Base-by-base conservation (phyloP, 2,329 filamentous ascomycete genomes). In the Fusarium albidum region DNA sequence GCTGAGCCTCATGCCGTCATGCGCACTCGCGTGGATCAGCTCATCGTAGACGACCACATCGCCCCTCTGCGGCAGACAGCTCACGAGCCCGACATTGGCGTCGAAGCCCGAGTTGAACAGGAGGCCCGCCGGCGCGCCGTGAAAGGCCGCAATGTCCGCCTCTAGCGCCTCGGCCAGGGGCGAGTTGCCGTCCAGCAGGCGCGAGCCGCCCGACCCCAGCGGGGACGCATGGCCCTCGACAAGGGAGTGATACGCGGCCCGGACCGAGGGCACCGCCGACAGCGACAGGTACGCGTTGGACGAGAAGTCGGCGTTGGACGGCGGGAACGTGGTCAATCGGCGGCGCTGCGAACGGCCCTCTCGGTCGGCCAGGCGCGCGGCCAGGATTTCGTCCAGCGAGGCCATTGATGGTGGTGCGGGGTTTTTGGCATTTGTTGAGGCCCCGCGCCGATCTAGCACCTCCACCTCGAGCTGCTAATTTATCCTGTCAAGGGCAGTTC, bases 281-380 rank as follows among this genome's bases (percentile, higher is more conserved):
- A 93, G 87, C 41, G 92, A 92, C 52, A 96, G 91, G 69, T 95
- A 89, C 49, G 84, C 84, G 70, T 92, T 88, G 67, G 91, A 93
- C 17, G 88, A 87, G 67, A 96, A 90, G 73, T 96, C 91, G 41
- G 87, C 83, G 17, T 84, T 88, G 15, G 81, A 85, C 1, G 88
- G 81, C 0, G 88, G 88, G 4, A 88, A 83, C 4, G 89, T 69
- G 1, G 73, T 81, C 14, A 83, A 68, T 6, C 67, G 69, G n/a
- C 81, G 77, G 8, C 80, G 71, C 45, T 71, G 75, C 10, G 70
- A 71, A 13, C 72, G 68, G 5, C 66, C 34, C 9, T 70, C 57
- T 9, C 73, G 71, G 11, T 64, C 63, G 21, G 57, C 49, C 33
- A 75, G 66, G 14, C 68, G 56, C 8, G 63, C 52, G 14, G 55